phyloP scores from a whole-genome alignment of 2,329 filamentous ascomycete genomes.

The Aureobasidium sp. region DNA sequence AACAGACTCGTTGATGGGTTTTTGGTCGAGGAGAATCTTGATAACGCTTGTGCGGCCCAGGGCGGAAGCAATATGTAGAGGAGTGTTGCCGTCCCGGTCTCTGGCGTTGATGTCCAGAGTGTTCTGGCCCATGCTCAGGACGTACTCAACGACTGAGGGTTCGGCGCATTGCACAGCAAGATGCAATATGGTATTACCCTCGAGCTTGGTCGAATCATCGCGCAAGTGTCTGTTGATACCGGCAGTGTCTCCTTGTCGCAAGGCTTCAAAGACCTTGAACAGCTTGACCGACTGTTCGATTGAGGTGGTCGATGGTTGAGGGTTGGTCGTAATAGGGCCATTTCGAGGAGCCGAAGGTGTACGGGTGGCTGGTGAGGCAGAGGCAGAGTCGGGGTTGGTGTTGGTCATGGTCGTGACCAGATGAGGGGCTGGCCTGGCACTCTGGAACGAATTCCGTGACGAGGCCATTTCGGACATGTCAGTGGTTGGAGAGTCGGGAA shows the following conservation, averaged over 20 bases:
- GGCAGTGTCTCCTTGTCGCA: constrained; percentile 83
- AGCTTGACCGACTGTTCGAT: constrained; percentile 93
- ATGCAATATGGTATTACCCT: constrained; percentile 86
- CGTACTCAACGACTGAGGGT: constrained; percentile 83
- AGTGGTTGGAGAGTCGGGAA: not conserved
- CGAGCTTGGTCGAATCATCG: constrained; percentile 45
- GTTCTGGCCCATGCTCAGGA: constrained; percentile 58
- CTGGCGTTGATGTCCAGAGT: constrained; percentile 75
- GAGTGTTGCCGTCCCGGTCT: constrained; percentile 90
- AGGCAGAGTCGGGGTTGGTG: constrained; percentile 16
- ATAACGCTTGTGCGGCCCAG: constrained; percentile 78
- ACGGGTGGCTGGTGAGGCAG: not conserved
- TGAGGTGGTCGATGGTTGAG: constrained; percentile 25
- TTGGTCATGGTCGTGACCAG: constrained; percentile 32
- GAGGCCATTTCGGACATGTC: not conserved
- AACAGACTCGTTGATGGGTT: constrained; percentile 79
- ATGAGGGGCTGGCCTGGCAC: constrained; percentile 18
- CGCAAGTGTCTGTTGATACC: constrained; percentile 82
- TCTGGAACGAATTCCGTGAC: not conserved
- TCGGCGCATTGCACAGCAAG: constrained; percentile 95
- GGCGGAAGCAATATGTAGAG: constrained; percentile 77
- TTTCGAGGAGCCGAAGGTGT: constrained; percentile 19
- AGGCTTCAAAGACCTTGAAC: constrained; percentile 87
- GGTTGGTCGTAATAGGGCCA: constrained; percentile 25
- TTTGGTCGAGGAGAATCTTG: constrained; percentile 72